These are phyloP conservation scores for Pochonia chlamydosporia DNA, from an alignment of 2,329 filamentous ascomycete species.

Conservation along the genomic window DNA sequence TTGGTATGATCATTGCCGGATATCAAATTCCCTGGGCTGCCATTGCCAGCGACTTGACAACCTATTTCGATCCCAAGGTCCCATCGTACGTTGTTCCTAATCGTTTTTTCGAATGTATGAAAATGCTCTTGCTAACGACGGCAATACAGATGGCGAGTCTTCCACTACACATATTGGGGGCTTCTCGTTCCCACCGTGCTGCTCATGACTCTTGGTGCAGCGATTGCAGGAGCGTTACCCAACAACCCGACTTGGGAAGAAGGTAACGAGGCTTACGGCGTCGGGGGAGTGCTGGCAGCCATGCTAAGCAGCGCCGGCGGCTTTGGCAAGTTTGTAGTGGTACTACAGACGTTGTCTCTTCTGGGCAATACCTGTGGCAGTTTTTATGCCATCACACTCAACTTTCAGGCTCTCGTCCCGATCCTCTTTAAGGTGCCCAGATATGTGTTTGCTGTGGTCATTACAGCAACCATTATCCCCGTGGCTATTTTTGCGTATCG, in stretches of 20 bases:
- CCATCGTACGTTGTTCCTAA: slow-evolving; percentile 33
- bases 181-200: slow-evolving; percentile 48
- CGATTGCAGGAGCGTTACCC: slow-evolving; percentile 55
- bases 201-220: slow-evolving; percentile 58
- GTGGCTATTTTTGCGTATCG: slow-evolving; percentile 49
- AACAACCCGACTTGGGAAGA: slow-evolving; percentile 48
- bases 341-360: slow-evolving; percentile 50
- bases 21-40: slow-evolving; percentile 59
- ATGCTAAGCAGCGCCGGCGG: slow-evolving; percentile 53
- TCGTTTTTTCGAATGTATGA: not conserved
- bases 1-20: slow-evolving; percentile 55
- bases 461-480: slow-evolving; percentile 54
- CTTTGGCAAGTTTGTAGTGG: slow-evolving; percentile 57
- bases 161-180: slow-evolving; percentile 51
- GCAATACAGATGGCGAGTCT: slow-evolving; percentile 34
- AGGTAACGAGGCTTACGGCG: slow-evolving; percentile 45
- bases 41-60: slow-evolving; percentile 54
- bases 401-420: slow-evolving; percentile 58
- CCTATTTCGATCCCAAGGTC: slow-evolving; percentile 53
- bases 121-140: slow-evolving; percentile 6
- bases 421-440: slow-evolving; percentile 50
- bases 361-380: slow-evolving; percentile 55
- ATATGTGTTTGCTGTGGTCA: slow-evolving; percentile 50
- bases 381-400: slow-evolving; percentile 57
- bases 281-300: slow-evolving; percentile 53